These are phyloP conservation scores for Barnettozyma californica DNA, from an alignment of 805 yeast species.

Conservation along the genomic window DNA sequence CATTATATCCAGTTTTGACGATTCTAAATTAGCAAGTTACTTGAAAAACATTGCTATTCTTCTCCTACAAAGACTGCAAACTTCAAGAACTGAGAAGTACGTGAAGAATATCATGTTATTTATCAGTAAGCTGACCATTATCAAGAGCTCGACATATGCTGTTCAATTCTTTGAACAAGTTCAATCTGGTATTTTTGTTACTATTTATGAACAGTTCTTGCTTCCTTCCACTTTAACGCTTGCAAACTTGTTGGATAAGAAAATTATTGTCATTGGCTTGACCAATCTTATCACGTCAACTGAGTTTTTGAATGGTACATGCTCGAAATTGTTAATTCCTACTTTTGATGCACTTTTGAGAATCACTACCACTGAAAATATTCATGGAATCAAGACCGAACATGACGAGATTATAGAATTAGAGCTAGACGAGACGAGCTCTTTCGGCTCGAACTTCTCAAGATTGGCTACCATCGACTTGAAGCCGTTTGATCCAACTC, in stretches of 20 bases:
- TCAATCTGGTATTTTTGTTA: slow-evolving; percentile 56
- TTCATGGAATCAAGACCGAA: slow-evolving; percentile 28
- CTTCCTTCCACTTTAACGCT: slow-evolving; percentile 39
- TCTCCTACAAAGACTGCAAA: slow-evolving; percentile 74
- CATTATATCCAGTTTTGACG: slow-evolving; percentile 54
- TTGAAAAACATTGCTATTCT: slow-evolving; percentile 70
- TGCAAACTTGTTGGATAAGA: slow-evolving; percentile 50
- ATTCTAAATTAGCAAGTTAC: slow-evolving; percentile 43
- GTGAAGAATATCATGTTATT: slow-evolving; percentile 67
- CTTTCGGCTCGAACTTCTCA: slow-evolving; percentile 86
- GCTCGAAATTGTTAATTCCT: slow-evolving; percentile 35
- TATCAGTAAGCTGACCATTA: slow-evolving; percentile 46
- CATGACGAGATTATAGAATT: slow-evolving; percentile 35
- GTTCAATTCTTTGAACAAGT: slow-evolving; percentile 66
- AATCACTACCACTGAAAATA: slow-evolving; percentile 32
- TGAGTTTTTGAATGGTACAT: slow-evolving; percentile 34
- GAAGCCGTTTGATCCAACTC: slow-evolving; percentile 61
- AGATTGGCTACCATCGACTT: slow-evolving; percentile 58
- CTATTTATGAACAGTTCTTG: slow-evolving; percentile 35
- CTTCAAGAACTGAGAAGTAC: slow-evolving; percentile 75
- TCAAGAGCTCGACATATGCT: slow-evolving; percentile 44
- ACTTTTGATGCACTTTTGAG: slow-evolving; percentile 41
- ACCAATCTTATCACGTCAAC: slow-evolving; percentile 36
- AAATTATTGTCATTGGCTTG: slow-evolving; percentile 46
- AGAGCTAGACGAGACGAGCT: slow-evolving; percentile 63